phyloP scores from a whole-genome alignment of 129 eudicot species.

The Helianthus tuberosus region DNA sequence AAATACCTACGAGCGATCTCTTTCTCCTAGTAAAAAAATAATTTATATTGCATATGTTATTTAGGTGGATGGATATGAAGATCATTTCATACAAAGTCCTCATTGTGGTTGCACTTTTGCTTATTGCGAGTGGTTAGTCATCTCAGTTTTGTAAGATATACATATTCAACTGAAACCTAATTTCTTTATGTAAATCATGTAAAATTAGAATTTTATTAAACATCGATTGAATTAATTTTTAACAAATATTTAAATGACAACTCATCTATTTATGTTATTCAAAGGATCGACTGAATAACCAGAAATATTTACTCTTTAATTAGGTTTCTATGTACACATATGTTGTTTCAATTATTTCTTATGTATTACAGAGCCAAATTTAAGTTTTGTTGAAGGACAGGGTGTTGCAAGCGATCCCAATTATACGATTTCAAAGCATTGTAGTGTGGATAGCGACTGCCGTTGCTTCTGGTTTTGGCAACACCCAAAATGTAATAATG shows the following conservation, averaged over 20 bases:
- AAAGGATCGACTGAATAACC: no score
- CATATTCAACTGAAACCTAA: no score
- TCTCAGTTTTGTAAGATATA: no score
- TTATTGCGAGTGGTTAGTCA: no score
- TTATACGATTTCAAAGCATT: no score
- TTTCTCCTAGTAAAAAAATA: neutral
- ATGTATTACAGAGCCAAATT: neutral
- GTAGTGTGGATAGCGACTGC: no score
- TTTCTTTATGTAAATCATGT: no score
- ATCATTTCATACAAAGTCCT: neutral
- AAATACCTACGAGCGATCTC: neutral
- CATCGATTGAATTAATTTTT: neutral
- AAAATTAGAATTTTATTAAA: no score
- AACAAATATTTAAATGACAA: neutral
- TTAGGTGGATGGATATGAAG: neutral
- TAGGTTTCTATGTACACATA: no score
- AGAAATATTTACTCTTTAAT: no score
- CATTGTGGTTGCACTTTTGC: slow-evolving; percentile 5
- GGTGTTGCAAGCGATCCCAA: neutral
- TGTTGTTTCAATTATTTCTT: neutral
- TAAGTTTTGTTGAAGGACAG: slow-evolving; percentile 9
- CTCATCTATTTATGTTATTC: neutral
- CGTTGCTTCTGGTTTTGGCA: no score
- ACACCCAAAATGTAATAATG: slow-evolving; percentile 22
- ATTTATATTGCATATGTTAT: neutral